A percentile compares a stretch with the other conserved stretches of the same genome.
These are phyloP conservation scores for Globisporangium polare DNA, from an alignment of 352 stramenopile genomes.

Conservation along the genomic window DNA sequence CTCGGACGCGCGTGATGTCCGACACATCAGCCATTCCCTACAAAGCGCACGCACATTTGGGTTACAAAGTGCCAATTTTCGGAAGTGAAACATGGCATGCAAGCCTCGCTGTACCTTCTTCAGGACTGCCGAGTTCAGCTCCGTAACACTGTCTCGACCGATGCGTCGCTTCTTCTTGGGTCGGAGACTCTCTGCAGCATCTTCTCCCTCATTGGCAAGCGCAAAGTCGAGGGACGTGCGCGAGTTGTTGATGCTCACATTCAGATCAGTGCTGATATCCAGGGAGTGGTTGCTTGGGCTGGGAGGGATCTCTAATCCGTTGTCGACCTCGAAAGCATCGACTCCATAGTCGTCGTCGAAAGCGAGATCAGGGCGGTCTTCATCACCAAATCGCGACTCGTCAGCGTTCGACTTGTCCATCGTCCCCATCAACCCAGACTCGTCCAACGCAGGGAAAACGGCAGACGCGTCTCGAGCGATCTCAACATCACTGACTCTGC, in stretches of 20 bases:
- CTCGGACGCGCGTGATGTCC: constrained; percentile 58
- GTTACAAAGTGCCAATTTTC: background rate
- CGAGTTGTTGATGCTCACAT: constrained; percentile 60
- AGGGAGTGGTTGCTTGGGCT: constrained; percentile 41
- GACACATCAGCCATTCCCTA: constrained; percentile 69
- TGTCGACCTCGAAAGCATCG: constrained; percentile 43
- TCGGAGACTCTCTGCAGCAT: constrained; percentile 18
- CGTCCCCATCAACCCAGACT: constrained; percentile 43
- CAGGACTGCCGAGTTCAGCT: constrained; percentile 69
- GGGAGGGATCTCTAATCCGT: constrained; percentile 25
- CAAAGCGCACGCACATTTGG: background rate
- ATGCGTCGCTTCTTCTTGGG: constrained; percentile 85
- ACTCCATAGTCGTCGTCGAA: constrained; percentile 67
- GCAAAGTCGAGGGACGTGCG: constrained; percentile 67
- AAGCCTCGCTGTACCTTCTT: constrained; percentile 41
- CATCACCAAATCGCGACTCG: constrained; percentile 26
- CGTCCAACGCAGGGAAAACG: constrained; percentile 41
- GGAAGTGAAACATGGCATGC: background rate
- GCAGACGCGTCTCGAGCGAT: constrained; percentile 68
- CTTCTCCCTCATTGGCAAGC: constrained; percentile 41
- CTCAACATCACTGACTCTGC: constrained; percentile 79
- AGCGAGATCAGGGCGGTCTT: constrained; percentile 39
- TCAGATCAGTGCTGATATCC: constrained; percentile 70
- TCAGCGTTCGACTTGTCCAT: constrained; percentile 48
- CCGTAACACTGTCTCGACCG: constrained; percentile 69